Evolutionary conservation across 2,329 filamentous ascomycete genomes (phyloP).

Genomic region (Clarireedia hainanense): DNA sequence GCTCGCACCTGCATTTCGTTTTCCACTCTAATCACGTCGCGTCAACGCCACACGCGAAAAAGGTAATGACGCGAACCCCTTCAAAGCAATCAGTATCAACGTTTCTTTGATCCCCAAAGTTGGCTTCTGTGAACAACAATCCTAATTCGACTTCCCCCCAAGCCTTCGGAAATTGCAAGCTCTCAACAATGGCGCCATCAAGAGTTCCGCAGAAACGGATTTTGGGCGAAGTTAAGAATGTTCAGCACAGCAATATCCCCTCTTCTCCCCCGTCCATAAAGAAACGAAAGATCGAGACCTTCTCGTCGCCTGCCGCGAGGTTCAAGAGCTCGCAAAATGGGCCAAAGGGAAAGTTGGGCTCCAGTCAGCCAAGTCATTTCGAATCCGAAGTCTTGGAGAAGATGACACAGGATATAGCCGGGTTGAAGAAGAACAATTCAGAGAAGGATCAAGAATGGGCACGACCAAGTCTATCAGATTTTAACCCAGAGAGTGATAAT

Average conservation of each 20-base stretch:
- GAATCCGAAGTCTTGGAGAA: slow-evolving; percentile 93
- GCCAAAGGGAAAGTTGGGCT: slow-evolving; percentile 55
- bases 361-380: slow-evolving; percentile 77
- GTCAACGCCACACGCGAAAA: slow-evolving; percentile 5
- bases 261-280: slow-evolving; percentile 51
- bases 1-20: not conserved
- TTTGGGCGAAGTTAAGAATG: slow-evolving; percentile 58
- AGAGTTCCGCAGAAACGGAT: slow-evolving; percentile 64
- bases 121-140: not conserved
- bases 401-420: slow-evolving; percentile 85
- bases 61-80: slow-evolving; percentile 1
- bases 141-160: not conserved
- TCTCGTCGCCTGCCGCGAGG: slow-evolving; percentile 44
- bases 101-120: not conserved
- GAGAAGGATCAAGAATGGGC: slow-evolving; percentile 95
- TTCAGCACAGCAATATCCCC: slow-evolving; percentile 42
- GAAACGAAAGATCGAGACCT: slow-evolving; percentile 71
- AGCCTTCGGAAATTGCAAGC: not conserved
- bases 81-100: not conserved
- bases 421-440: slow-evolving; percentile 75
- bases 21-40: slow-evolving; percentile 11
- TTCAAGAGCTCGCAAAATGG: slow-evolving; percentile 57
- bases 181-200: slow-evolving; percentile 28
- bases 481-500: slow-evolving; percentile 55
- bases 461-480: slow-evolving; percentile 51